Evolutionary conservation across 2,329 filamentous ascomycete genomes (phyloP), one percentile per base, ranked within the genome.

Genomic region (Epichloe typhina): DNA sequence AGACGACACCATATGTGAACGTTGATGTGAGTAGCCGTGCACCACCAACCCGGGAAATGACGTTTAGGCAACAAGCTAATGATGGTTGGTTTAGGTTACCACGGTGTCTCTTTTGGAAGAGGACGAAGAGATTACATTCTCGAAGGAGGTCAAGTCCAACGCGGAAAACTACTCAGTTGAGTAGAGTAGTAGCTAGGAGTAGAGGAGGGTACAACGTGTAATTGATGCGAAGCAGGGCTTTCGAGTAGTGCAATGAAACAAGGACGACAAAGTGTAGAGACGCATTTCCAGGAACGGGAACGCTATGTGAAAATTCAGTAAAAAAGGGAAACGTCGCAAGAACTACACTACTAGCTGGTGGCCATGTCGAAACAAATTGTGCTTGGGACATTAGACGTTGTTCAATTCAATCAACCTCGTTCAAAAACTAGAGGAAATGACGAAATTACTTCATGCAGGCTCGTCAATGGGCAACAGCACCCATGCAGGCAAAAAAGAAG

Each of bases 1-100:
- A 95, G 77, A 78, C 81, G 41, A 80, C 77, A 52, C 91, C 93
- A 31, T 95, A 88, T 66, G 79, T 97, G 47, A 88, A 96, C 61
- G 87, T 98, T 56, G 89, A 96, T 71, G 91, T 97, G 75, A 83
- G 85, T 79, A 55, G 15, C 38, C 46, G 6, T 23, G 15, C 17
- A 9, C 12, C 17, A 11, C 7, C 12, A n/a, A 2, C n/a, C 38
- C n/a, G 8, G 26, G n/a, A 35, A 12, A 17, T 23, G 2, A 12
- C 19, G 17, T 17, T 11, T 26, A 33, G 40, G 7, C 11, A 50
- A 56, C 46, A 53, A 51, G 19, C 59, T 66, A 66, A 65, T 54
- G 50, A 15, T 45, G 19, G 9, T 47, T 2, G 19, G 8, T 46
- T 2, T 33, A 62, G 86, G 83, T 90, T 48, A 73, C 74, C 3